Evolutionary conservation across 331 rosid species (phyloP), one percentile per base, ranked within the genome.

Genomic region (Quercus lobata): DNA sequence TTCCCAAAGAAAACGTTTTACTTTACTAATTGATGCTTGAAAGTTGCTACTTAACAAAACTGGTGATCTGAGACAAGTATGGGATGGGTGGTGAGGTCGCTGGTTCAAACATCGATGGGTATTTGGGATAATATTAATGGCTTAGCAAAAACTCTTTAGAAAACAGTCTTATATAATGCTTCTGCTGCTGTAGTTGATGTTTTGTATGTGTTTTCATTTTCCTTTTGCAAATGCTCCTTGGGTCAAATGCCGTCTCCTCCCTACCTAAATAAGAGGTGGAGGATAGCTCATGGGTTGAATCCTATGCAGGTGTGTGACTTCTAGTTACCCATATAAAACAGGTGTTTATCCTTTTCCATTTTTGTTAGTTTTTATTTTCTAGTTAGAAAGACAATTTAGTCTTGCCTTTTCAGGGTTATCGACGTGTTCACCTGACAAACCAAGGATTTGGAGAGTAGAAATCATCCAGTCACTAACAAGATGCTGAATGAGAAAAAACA

Each of bases 401-500:
- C 2, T 65, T 65, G 41, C 41, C 41, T 35, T 35, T 35, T 35
- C 41, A 35, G 9, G 41, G 0, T 35, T 35, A 35, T 6, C 57
- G 88, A 92, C 80, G 97, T 88, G 57, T 92, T 92, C 4, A 92
- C 86, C 75, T 84, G 84, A 80, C 96, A 90, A 80, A 85, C 89
- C 60, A 90, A 92, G 84, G 87, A 6, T 35, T 35, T 6, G 41
- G 41, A 6, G 41, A 35, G 41, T 6, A 35, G 0, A 35, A 35
- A 6, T 35, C 0, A 35, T 35, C 41, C 89, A 30, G 83, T 74
- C 80, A 88, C 98, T 65, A 90, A 56, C 84, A 92, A 81, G 84
- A 89, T 90, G 97, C 86, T 89, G 86, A 92, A 62, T 89, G 98
- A 94, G 84, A 94, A 85, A 77, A 94, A 92, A 78, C 97, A 92